These are phyloP conservation scores for Neonectria magnoliae DNA, from an alignment of 2,329 filamentous ascomycete genomes.

Conservation along the genomic window DNA sequence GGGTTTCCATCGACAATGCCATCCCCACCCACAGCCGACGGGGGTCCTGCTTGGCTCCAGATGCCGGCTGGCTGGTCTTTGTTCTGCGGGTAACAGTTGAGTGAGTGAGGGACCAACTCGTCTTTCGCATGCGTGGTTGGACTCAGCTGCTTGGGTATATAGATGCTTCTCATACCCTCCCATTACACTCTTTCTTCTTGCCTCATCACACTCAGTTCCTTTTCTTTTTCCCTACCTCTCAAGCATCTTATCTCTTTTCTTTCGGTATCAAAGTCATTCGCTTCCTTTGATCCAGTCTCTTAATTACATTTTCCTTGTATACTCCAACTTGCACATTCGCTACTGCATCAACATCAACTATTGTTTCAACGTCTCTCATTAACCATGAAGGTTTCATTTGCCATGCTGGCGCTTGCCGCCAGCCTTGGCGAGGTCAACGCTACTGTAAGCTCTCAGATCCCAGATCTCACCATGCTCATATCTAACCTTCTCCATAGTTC, in stretches of 20 bases:
- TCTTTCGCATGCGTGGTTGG: conserved; percentile 13
- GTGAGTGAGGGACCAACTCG: conserved; percentile 9
- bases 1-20: conserved; percentile 31
- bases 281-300: conserved; percentile 58
- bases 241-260: conserved; percentile 35
- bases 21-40: conserved; percentile 35
- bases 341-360: conserved; percentile 30
- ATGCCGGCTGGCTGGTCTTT: conserved; percentile 37
- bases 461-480: neutral
- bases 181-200: conserved; percentile 30
- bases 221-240: conserved; percentile 40
- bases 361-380: conserved; percentile 28
- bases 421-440: conserved; percentile 61
- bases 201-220: conserved; percentile 40
- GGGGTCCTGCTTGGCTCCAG: conserved; percentile 32
- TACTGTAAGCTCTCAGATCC: conserved; percentile 48
- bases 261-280: conserved; percentile 64
- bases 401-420: conserved; percentile 62
- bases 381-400: conserved; percentile 63
- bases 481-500: conserved; percentile 3
- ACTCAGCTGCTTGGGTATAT: conserved; percentile 41
- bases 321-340: conserved; percentile 34
- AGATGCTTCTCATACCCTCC: conserved; percentile 39
- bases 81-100: conserved; percentile 13
- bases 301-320: conserved; percentile 44